A percentile compares a stretch with the other conserved stretches of the same genome.
Conservation (phyloP, 2,329 filamentous ascomycete genomes). For the Alternaria sp. region DNA sequence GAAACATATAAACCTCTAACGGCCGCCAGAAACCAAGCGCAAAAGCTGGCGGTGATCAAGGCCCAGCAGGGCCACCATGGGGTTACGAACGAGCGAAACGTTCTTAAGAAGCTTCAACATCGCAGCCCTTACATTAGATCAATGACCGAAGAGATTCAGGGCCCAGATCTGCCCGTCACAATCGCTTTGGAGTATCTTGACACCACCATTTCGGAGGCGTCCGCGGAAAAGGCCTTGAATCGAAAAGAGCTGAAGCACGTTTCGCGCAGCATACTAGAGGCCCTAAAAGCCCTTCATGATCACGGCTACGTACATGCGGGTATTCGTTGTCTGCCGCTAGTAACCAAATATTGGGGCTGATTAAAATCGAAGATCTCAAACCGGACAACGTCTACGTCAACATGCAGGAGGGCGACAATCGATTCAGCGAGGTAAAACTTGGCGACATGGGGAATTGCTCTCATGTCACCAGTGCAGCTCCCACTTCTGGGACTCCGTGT, state of each 20-base stretch:
- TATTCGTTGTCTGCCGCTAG: neutral
- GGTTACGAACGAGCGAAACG: neutral
- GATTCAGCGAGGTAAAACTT: neutral
- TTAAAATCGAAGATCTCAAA: neutral
- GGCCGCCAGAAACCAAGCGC: neutral
- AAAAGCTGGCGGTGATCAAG: neutral
- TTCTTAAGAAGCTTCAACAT: neutral
- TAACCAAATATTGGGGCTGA: neutral
- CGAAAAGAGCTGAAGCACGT: neutral
- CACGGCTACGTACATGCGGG: neutral
- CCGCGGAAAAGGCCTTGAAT: neutral
- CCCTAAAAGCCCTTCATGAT: neutral
- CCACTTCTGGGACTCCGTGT: neutral
- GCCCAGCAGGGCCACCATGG: neutral
- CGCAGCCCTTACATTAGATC: neutral
- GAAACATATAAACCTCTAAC: neutral
- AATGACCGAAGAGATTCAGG: neutral
- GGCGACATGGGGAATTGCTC: neutral
- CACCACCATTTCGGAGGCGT: neutral
- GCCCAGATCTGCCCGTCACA: neutral
- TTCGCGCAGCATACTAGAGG: neutral
- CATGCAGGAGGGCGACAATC: neutral
- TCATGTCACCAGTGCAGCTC: neutral
- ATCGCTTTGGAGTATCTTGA: neutral
- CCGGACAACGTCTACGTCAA: neutral